Evolutionary conservation across 2,329 filamentous ascomycete genomes (phyloP).

Genomic region (Alternaria gansuensis): DNA sequence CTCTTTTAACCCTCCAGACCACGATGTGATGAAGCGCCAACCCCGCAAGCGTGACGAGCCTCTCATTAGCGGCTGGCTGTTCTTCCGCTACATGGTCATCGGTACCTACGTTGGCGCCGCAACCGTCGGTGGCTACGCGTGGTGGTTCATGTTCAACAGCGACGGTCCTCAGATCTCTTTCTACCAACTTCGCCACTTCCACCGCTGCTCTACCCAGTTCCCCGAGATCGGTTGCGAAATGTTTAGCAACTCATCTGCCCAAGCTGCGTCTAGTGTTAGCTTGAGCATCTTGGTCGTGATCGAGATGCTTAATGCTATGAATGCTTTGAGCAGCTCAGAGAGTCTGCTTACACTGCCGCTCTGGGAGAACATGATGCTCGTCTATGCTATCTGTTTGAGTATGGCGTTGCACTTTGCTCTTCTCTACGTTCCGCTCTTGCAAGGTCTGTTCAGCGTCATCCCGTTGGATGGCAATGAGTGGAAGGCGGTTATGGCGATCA

Average conservation of each 20-base stretch:
- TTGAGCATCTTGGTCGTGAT: constrained; percentile 93
- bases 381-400: constrained; percentile 90
- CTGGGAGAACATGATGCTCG: constrained; percentile 99
- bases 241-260: constrained; percentile 85
- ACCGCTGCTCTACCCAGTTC: constrained; percentile 86
- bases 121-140: constrained; percentile 97
- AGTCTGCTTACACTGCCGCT: constrained; percentile 90
- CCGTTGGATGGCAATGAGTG: constrained; percentile 87
- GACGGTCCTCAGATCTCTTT: constrained; percentile 91
- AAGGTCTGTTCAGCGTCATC: constrained; percentile 87
- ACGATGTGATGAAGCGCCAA: constrained; percentile 94
- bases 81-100: constrained; percentile 97
- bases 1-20: constrained; percentile 97
- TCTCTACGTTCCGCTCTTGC: constrained; percentile 89
- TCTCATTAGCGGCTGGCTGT: constrained; percentile 93
- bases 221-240: constrained; percentile 91
- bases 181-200: constrained; percentile 89
- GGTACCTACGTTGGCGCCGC: constrained; percentile 93
- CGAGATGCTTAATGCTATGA: constrained; percentile 99
- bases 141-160: constrained; percentile 98
- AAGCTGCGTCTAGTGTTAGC: constrained; percentile 90
- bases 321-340: constrained; percentile 93
- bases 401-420: constrained; percentile 96
- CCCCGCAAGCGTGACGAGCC: constrained; percentile 92
- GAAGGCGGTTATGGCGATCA: constrained; percentile 89